These are phyloP conservation scores for Beauveria varroae DNA, from an alignment of 2,329 filamentous ascomycete genomes.

Conservation along the genomic window DNA sequence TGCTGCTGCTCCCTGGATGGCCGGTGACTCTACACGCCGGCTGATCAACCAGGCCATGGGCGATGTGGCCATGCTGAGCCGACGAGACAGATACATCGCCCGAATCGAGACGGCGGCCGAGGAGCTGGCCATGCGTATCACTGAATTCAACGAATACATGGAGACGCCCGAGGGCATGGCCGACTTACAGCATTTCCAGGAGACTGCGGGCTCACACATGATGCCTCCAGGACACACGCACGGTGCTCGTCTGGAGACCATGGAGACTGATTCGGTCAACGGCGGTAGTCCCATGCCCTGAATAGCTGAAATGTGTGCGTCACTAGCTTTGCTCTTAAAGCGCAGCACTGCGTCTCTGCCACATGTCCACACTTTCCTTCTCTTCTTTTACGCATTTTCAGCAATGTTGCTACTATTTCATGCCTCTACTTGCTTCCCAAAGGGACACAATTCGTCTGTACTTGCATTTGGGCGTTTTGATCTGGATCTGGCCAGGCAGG, in stretches of 20 bases:
- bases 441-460: background rate
- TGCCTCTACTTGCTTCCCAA: background rate
- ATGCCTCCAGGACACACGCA: background rate
- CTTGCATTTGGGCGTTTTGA: background rate
- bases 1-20: constrained; percentile 28
- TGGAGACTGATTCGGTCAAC: background rate
- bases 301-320: background rate
- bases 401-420: background rate
- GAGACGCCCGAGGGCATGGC: constrained; percentile 20
- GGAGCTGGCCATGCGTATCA: constrained; percentile 46
- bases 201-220: background rate
- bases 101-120: constrained; percentile 47
- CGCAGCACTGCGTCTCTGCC: background rate
- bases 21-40: constrained; percentile 16
- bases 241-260: background rate
- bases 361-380: background rate
- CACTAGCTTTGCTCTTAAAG: background rate
- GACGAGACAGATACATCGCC: constrained; percentile 38
- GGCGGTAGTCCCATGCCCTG: background rate
- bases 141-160: constrained; percentile 41
- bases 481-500: background rate
- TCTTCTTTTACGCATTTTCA: background rate
- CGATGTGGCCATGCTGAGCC: constrained; percentile 36
- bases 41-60: constrained; percentile 34
- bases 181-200: constrained; percentile 10